These are phyloP conservation scores for Penicillium odoratum DNA, from an alignment of 495 filamentous ascomycete species.

Conservation along the genomic window DNA sequence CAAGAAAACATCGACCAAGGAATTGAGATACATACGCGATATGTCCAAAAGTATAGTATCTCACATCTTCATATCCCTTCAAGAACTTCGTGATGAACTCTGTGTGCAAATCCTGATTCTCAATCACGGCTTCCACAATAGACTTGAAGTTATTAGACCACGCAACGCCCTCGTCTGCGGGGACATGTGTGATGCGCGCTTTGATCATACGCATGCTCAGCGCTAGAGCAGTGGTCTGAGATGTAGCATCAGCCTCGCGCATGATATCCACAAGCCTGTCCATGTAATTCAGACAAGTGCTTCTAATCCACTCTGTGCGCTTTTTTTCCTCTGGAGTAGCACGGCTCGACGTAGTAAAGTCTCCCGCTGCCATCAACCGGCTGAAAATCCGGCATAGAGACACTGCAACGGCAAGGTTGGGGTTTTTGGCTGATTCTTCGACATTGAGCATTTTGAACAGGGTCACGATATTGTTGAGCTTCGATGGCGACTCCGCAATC, in stretches of 20 bases:
- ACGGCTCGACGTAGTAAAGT: constrained; percentile 60
- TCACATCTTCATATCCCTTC: constrained; percentile 77
- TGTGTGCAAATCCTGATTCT: constrained; percentile 56
- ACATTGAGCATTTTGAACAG: constrained; percentile 62
- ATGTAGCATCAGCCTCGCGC: constrained; percentile 49
- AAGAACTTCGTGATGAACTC: constrained; percentile 78
- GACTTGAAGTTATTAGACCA: constrained; percentile 67
- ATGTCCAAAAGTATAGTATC: constrained; percentile 74
- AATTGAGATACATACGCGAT: constrained; percentile 58
- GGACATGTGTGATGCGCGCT: constrained; percentile 64
- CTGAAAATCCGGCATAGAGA: constrained; percentile 89
- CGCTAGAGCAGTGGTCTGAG: constrained; percentile 63
- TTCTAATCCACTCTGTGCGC: constrained; percentile 74
- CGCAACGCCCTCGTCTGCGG: constrained; percentile 57
- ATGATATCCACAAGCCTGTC: constrained; percentile 55
- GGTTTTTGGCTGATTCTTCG: constrained; percentile 41
- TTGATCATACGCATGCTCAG: constrained; percentile 83
- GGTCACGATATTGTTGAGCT: constrained; percentile 89
- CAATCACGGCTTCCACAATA: constrained; percentile 63
- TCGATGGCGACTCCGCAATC: constrained; percentile 76
- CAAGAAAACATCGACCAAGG: background rate
- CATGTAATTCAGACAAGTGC: constrained; percentile 69
- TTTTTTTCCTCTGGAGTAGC: constrained; percentile 67
- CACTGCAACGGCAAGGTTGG: constrained; percentile 64
- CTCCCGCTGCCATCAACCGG: constrained; percentile 74